phyloP scores from a whole-genome alignment of 768 basidiomycete genomes.

The Boletellus sp. region DNA sequence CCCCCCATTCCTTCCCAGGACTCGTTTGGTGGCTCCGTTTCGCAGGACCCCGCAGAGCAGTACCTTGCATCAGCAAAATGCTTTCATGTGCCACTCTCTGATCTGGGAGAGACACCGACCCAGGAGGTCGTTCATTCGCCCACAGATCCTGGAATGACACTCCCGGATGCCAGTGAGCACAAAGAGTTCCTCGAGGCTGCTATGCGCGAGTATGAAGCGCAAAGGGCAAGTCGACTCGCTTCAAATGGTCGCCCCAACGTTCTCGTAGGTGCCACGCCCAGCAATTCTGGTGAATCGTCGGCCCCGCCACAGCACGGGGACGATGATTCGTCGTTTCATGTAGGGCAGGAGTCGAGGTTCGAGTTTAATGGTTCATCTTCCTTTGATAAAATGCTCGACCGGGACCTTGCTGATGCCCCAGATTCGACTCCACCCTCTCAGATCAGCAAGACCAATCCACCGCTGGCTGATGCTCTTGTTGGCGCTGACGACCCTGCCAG shows the following conservation, averaged over 20 bases:
- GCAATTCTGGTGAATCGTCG: slow-evolving; percentile 34
- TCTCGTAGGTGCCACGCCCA: slow-evolving; percentile 56
- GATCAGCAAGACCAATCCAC: slow-evolving; percentile 3
- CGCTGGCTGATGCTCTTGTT: slow-evolving; percentile 2
- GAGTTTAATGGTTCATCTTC: slow-evolving; percentile 41
- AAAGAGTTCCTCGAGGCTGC: slow-evolving; percentile 18
- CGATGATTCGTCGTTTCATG: slow-evolving; percentile 8
- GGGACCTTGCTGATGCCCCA: slow-evolving; percentile 24
- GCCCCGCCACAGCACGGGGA: slow-evolving; percentile 12
- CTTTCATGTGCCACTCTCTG: slow-evolving; percentile 57
- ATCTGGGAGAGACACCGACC: slow-evolving; percentile 40
- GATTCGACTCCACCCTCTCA: slow-evolving; percentile 22
- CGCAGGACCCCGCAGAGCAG: slow-evolving; percentile 44
- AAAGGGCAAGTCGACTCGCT: slow-evolving; percentile 12
- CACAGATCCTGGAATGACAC: slow-evolving; percentile 47
- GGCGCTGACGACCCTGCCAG: slow-evolving; percentile 2
- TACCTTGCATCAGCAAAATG: slow-evolving; percentile 45
- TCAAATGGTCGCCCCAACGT: slow-evolving; percentile 19
- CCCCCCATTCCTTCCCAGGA: slow-evolving; percentile 49
- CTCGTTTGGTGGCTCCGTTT: slow-evolving; percentile 56
- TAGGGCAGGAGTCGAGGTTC: slow-evolving; percentile 29
- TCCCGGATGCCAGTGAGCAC: slow-evolving; percentile 42
- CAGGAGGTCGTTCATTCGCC: slow-evolving; percentile 26
- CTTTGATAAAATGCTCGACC: slow-evolving; percentile 38
- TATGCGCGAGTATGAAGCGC: slow-evolving; percentile 26